phyloP scores from a whole-genome alignment of 176 grass and related monocot genomes.

The Rhipidocladum racemiflorum region DNA sequence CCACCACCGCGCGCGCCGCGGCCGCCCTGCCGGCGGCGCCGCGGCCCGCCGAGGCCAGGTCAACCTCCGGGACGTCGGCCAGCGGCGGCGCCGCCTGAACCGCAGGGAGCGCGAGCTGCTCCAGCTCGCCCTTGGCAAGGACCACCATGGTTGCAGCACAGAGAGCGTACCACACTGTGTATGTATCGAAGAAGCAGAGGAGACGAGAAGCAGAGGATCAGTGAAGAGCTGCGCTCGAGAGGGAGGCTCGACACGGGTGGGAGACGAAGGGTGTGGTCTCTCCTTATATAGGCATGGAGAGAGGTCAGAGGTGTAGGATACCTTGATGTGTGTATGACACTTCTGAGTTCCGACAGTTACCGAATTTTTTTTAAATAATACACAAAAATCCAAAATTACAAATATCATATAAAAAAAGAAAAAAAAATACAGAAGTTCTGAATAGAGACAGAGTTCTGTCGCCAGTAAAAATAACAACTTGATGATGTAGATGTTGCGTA shows the following conservation, averaged over 20 bases:
- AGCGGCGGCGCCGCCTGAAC: slow-evolving; percentile 33
- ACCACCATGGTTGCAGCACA: slow-evolving; percentile 49
- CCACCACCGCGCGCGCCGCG: slow-evolving; percentile 31
- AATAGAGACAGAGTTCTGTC: no score
- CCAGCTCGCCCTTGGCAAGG: slow-evolving; percentile 50
- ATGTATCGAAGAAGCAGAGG: slow-evolving; percentile 11
- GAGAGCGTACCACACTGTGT: neutral
- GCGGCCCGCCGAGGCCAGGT: slow-evolving; percentile 22
- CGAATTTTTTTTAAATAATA: no score
- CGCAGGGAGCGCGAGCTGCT: slow-evolving; percentile 62
- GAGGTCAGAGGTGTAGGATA: neutral
- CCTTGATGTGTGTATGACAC: neutral
- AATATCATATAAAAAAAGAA: no score
- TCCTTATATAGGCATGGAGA: slow-evolving; percentile 36
- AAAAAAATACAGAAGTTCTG: no score
- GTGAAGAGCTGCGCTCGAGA: neutral
- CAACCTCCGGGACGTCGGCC: slow-evolving; percentile 46
- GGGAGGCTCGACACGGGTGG: neutral
- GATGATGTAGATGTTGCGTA: no score
- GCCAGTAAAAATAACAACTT: no score
- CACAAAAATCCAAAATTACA: no score
- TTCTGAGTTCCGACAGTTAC: slow-evolving; percentile 7
- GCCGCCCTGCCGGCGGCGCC: neutral
- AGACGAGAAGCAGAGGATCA: neutral
- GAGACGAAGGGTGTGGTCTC: neutral